A percentile compares a stretch with the other conserved stretches of the same genome.
These are phyloP conservation scores for Metschnikowia dekortorum DNA, from an alignment of 805 yeast species.

Conservation along the genomic window DNA sequence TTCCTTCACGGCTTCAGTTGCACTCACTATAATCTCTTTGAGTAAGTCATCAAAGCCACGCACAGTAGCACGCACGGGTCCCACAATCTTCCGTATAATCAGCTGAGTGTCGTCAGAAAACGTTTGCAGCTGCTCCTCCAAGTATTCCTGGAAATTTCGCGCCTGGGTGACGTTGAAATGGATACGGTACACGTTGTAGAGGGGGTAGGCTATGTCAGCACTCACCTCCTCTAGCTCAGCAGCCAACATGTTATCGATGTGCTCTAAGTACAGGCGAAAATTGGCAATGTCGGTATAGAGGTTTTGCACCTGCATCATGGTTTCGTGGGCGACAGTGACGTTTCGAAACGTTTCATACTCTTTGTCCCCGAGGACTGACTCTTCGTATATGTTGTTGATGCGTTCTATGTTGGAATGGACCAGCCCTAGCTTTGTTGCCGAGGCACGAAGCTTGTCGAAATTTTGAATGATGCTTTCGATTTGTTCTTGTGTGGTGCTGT, in stretches of 20 bases:
- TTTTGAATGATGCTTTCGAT: constrained; percentile 52
- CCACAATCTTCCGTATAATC: constrained; percentile 55
- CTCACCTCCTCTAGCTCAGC: constrained; percentile 30
- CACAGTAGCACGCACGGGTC: constrained; percentile 42
- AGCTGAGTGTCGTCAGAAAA: constrained; percentile 61
- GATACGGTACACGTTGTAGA: constrained; percentile 56
- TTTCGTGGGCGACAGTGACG: constrained; percentile 65
- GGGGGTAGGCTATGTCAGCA: constrained; percentile 33
- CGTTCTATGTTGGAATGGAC: constrained; percentile 38
- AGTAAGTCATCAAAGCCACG: constrained; percentile 61
- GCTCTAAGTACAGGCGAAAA: constrained; percentile 47
- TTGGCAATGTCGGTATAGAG: constrained; percentile 60
- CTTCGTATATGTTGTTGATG: constrained; percentile 50
- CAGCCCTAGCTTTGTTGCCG: constrained; percentile 30
- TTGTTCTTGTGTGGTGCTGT: constrained; percentile 62
- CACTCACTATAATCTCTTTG: constrained; percentile 57
- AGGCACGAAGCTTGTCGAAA: constrained; percentile 46
- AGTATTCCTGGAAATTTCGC: constrained; percentile 75
- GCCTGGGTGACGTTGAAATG: constrained; percentile 70
- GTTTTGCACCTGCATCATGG: constrained; percentile 63
- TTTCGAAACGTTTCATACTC: constrained; percentile 66
- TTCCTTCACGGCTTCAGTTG: constrained; percentile 69
- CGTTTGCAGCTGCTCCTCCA: constrained; percentile 48
- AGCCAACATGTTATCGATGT: constrained; percentile 52
- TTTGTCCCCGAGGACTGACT: constrained; percentile 54